Base-by-base conservation (phyloP, 768 basidiomycete genomes). In the Lactifluus subvellereus region DNA sequence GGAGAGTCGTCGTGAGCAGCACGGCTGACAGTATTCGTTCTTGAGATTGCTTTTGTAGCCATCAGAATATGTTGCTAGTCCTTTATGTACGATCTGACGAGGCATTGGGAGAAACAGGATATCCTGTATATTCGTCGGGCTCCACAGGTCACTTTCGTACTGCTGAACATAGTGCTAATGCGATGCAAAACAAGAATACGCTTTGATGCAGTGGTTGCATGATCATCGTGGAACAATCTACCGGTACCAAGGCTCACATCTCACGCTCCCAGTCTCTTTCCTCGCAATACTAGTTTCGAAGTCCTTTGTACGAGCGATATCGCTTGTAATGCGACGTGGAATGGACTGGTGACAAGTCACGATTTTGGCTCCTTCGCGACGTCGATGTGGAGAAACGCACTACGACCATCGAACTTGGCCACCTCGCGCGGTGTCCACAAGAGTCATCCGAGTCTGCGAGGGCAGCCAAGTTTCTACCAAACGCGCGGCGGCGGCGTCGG, bases 1-100 rank as follows among this genome's bases (percentile, higher is more conserved):
- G 54, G 53, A 45, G 63, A 59, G 37, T 64, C 48, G 16, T 59
- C 58, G 49, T 60, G 58, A 64, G 53, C 55, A 59, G n/a, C 2
- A 52, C 42, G 35, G 48, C 18, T 49, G 38, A 30, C 47, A 42
- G 22, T 37, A 27, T 54, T 22, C 38, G 20, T 51, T 32, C 43
- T 59, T 59, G 57, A 40, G 48, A 53, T 35, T 37, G 11, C 54
- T 51, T 57, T 55, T 54, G 58, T 55, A 60, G 53, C 50, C 47
- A 59, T 42, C 48, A 52, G 33, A 54, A 60, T 54, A 48, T 59
- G 50, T 50, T 54, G 54, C 27, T 64, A 51, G 42, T 60, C 53
- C 22, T 63, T 52, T 49, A 33, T 43, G 49, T 57, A 45, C 38
- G 22, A 32, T 47, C 50, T n/a, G 35, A 35, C 5, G 18, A 40